phyloP scores from a whole-genome alignment of 305 asterid genomes.

The Ajuga reptans region DNA sequence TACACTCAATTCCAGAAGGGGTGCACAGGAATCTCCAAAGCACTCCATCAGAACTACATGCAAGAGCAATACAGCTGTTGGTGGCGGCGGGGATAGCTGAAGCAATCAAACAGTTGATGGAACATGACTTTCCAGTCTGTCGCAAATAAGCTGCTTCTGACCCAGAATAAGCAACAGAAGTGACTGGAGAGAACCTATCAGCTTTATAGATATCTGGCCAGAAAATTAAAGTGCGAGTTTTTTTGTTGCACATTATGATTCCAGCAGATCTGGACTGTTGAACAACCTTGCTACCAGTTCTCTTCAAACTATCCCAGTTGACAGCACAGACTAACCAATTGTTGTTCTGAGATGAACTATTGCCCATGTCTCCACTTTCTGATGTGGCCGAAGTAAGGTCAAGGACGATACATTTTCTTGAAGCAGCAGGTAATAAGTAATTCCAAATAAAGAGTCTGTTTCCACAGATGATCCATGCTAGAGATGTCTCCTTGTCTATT shows the following conservation, averaged over 20 bases:
- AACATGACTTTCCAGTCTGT: constrained; percentile 30
- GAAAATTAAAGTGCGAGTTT: constrained; percentile 43
- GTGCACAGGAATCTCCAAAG: constrained; percentile 62
- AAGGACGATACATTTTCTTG: constrained; percentile 52
- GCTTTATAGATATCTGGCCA: constrained; percentile 70
- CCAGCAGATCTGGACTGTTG: constrained; percentile 56
- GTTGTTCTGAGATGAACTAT: constrained; percentile 33
- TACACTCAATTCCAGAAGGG: constrained; percentile 47
- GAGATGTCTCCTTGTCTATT: constrained; percentile 68
- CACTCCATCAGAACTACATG: constrained; percentile 66
- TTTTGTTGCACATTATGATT: constrained; percentile 56
- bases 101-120: constrained; percentile 68
- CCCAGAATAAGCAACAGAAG: constrained; percentile 38
- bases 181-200: constrained; percentile 36
- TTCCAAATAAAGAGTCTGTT: constrained; percentile 71
- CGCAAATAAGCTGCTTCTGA: constrained; percentile 29
- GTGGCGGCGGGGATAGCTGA: constrained; percentile 42
- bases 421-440: constrained; percentile 50
- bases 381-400: constrained; percentile 46
- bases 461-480: constrained; percentile 73
- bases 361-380: constrained; percentile 37
- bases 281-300: constrained; percentile 27
- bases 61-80: constrained; percentile 60
- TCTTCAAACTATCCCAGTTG: constrained; percentile 52
- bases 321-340: constrained; percentile 63